Conservation (phyloP, 345 rosid genomes). For the Sonneratia caseolaris region DNA sequence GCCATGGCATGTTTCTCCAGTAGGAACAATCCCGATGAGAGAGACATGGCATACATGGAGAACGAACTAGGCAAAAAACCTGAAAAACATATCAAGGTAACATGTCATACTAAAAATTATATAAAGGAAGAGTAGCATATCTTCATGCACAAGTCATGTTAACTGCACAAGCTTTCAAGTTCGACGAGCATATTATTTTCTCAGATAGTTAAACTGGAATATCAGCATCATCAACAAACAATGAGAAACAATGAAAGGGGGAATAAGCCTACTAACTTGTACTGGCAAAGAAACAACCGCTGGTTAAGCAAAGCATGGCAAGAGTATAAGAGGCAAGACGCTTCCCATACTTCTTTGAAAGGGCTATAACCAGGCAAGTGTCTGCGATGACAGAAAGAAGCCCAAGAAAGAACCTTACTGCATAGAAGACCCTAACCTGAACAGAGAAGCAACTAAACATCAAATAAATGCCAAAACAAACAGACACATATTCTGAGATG, state of each 20-base stretch:
- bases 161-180: background rate
- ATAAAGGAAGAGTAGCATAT: background rate
- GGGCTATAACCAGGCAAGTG: constrained; percentile 75
- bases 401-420: constrained; percentile 87
- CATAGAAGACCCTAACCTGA: constrained; percentile 89
- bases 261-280: constrained; percentile 56
- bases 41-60: constrained; percentile 95
- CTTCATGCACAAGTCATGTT: background rate
- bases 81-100: constrained; percentile 13
- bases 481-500: background rate
- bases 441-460: constrained; percentile 1
- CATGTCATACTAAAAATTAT: background rate
- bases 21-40: constrained; percentile 81
- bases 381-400: constrained; percentile 69
- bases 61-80: constrained; percentile 98
- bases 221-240: background rate
- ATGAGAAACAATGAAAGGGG: constrained; percentile 1
- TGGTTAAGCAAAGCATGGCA: constrained; percentile 94
- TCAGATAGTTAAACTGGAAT: background rate
- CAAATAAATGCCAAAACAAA: background rate
- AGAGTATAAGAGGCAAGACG: constrained; percentile 83
- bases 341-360: constrained; percentile 84
- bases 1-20: constrained; percentile 64
- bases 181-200: background rate
- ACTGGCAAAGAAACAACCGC: constrained; percentile 98